Percentiles rank a stretch among this genome's conserved stretches.
phyloP scores from a whole-genome alignment of 139 green algal genomes.

The Ettlia oleoabundans region DNA sequence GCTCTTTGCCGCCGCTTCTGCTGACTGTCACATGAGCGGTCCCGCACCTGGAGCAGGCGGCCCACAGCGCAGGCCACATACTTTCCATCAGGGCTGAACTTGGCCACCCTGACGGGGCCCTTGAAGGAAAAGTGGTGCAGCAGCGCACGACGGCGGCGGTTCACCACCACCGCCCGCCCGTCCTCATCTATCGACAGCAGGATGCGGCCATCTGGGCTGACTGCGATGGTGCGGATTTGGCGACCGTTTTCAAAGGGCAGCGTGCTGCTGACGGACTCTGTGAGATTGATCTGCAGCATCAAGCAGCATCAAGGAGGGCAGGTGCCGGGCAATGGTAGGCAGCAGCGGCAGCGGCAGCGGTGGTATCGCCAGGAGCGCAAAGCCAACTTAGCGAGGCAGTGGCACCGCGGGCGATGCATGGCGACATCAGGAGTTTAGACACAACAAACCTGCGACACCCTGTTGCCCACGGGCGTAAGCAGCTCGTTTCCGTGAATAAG shows the following conservation, averaged over 20 bases:
- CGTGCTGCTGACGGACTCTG: conserved; percentile 73
- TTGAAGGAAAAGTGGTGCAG: conserved; percentile 97
- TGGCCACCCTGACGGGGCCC: conserved; percentile 69
- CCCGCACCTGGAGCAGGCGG: conserved; percentile 84
- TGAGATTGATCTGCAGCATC: conserved; percentile 72
- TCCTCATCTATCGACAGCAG: conserved; percentile 90
- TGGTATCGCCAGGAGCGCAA: neutral
- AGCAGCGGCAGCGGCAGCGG: neutral
- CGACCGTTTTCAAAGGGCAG: conserved; percentile 87
- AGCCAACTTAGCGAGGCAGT: too few relatives aligned
- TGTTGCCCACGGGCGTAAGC: conserved; percentile 89
- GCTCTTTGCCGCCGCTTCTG: neutral
- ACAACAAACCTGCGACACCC: conserved; percentile 72
- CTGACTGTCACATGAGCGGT: too few relatives aligned
- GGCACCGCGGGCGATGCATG: too few relatives aligned
- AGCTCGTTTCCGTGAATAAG: conserved; percentile 82
- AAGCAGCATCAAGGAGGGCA: neutral
- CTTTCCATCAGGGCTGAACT: conserved; percentile 90
- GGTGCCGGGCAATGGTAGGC: neutral
- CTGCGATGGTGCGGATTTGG: conserved; percentile 77
- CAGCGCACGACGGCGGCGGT: conserved; percentile 72
- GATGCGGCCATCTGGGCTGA: conserved; percentile 83
- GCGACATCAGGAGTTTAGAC: too few relatives aligned
- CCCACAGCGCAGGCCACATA: conserved; percentile 89
- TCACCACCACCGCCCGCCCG: conserved; percentile 83